A percentile compares a stretch with the other conserved stretches of the same genome.
These are phyloP conservation scores for Ceratocystiopsis brevicomis DNA, from an alignment of 2,329 filamentous ascomycete species.

Conservation along the genomic window DNA sequence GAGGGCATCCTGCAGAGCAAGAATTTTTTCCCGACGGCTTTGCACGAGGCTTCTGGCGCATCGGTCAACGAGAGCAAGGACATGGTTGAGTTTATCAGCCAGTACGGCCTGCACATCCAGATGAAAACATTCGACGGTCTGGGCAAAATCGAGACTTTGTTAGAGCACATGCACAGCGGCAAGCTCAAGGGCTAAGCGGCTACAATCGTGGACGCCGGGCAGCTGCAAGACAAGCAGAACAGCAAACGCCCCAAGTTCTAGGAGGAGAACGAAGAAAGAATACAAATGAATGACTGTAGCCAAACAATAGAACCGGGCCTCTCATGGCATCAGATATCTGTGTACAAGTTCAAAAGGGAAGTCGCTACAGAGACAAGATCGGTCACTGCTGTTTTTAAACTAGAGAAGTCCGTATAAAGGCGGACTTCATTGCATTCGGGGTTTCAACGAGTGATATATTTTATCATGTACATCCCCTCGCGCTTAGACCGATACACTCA, in stretches of 20 bases:
- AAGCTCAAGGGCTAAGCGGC: constrained; percentile 36
- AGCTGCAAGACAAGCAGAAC: constrained; percentile 11
- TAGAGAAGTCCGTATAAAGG: too few relatives aligned
- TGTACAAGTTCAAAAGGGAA: too few relatives aligned
- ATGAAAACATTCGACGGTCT: constrained; percentile 33
- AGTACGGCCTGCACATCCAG: constrained; percentile 27
- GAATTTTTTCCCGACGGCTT: constrained; percentile 32
- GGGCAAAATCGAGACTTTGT: constrained; percentile 29
- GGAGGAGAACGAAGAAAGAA: too few relatives aligned
- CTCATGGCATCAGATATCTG: neutral
- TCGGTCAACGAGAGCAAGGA: constrained; percentile 23
- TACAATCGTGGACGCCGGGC: constrained; percentile 28
- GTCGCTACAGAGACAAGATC: too few relatives aligned
- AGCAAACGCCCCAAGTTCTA: neutral
- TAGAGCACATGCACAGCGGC: constrained; percentile 29
- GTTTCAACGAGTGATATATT: too few relatives aligned
- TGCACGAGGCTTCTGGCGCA: constrained; percentile 35
- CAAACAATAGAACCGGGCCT: neutral
- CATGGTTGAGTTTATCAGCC: constrained; percentile 28
- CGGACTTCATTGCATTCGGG: too few relatives aligned
- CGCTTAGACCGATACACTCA: neutral
- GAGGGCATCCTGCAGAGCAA: constrained; percentile 26
- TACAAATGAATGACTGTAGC: neutral
- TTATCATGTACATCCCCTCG: too few relatives aligned
- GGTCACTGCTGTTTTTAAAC: too few relatives aligned